Conservation (phyloP, 176 grass and related monocot genomes). For the Triticum turgidum region DNA sequence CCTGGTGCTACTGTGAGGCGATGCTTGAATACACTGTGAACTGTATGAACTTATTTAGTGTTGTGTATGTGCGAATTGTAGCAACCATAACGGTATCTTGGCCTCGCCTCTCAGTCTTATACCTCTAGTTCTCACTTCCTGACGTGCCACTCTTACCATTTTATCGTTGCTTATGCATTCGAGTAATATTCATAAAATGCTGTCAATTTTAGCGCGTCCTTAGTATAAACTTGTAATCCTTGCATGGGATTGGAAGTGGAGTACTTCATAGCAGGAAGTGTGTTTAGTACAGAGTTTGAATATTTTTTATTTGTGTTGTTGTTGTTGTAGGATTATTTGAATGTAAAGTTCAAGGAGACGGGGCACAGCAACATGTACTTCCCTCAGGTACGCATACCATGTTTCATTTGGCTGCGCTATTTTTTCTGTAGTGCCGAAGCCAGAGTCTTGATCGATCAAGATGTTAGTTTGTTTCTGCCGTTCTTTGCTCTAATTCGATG, state of each 20-base stretch:
- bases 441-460: not conserved
- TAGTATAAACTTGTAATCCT: not conserved
- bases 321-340: conserved; percentile 76
- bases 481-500: not conserved
- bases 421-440: not conserved
- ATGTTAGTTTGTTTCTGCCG: not conserved
- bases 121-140: not conserved
- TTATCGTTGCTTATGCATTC: not conserved
- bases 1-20: not conserved
- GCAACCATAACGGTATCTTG: not conserved
- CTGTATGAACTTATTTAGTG: not conserved
- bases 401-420: not conserved
- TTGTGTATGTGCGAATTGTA: not conserved
- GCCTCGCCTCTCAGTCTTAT: not conserved
- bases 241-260: not conserved
- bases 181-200: not conserved
- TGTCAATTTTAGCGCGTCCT: not conserved
- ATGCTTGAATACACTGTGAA: not conserved
- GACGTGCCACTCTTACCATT: not conserved
- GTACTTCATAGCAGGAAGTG: not conserved
- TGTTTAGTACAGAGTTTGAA: not conserved
- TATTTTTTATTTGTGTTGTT: not conserved
- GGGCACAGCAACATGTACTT: conserved; percentile 99
- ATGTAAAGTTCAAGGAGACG: conserved; percentile 97
- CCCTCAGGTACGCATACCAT: conserved; percentile 57